Conservation (phyloP, 768 basidiomycete genomes). For the Pleurotus tuoliensis region DNA sequence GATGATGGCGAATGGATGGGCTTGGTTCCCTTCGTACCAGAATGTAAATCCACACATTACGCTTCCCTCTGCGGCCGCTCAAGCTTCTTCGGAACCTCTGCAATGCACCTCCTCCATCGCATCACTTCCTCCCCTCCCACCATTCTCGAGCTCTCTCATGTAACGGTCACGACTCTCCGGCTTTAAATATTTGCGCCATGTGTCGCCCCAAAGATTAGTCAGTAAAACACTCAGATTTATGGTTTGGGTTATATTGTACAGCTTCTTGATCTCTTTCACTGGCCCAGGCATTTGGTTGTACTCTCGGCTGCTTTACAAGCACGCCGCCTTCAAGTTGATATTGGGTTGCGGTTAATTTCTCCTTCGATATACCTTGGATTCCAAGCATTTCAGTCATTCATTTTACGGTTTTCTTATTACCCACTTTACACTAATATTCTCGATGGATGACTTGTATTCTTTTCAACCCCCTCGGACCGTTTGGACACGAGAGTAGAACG, state of each 20-base stretch:
- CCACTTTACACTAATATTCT: slow-evolving; percentile 1
- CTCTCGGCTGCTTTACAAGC: too few relatives aligned
- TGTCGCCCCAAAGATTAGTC: too few relatives aligned
- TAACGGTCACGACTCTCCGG: too few relatives aligned
- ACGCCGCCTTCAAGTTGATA: too few relatives aligned
- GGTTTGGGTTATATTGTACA: too few relatives aligned
- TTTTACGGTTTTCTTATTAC: not conserved
- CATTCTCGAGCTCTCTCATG: not conserved
- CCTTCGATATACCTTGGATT: not conserved
- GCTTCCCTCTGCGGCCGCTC: not conserved
- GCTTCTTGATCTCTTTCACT: too few relatives aligned
- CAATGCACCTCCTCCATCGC: not conserved
- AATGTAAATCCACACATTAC: slow-evolving; percentile 2
- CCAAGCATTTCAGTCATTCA: not conserved
- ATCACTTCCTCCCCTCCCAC: not conserved
- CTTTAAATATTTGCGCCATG: too few relatives aligned
- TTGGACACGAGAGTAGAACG: too few relatives aligned
- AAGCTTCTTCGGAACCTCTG: not conserved
- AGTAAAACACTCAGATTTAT: too few relatives aligned
- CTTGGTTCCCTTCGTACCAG: not conserved
- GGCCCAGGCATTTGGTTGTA: too few relatives aligned
- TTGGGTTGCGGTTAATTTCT: not conserved
- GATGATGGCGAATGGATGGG: slow-evolving; percentile 2
- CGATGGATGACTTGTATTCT: slow-evolving; percentile 6
- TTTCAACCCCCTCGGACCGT: not conserved